Conservation (phyloP, 2,329 filamentous ascomycete species). For the Ophiosphaerella narmari region DNA sequence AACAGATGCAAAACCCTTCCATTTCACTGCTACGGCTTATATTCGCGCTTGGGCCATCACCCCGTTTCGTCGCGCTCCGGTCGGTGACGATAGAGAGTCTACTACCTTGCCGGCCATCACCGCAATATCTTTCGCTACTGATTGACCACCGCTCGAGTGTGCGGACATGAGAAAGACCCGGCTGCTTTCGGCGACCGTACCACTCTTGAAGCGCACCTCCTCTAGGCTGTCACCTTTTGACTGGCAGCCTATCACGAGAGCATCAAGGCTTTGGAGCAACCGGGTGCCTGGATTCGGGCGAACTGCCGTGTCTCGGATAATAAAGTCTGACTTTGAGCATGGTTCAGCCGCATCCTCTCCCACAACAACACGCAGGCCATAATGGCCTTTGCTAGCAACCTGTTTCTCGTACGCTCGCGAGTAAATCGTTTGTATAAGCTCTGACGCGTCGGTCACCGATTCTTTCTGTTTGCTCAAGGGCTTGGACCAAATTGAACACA, state of each 20-base stretch:
- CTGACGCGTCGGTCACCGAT: slow-evolving; percentile 28
- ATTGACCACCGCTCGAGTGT: slow-evolving; percentile 38
- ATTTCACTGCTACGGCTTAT: slow-evolving; percentile 8
- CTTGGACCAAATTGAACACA: slow-evolving; percentile 45
- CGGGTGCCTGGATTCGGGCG: slow-evolving; percentile 20
- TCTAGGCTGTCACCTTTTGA: slow-evolving; percentile 43
- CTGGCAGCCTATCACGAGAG: slow-evolving; percentile 41
- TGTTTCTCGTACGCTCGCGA: slow-evolving; percentile 43
- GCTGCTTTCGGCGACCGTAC: slow-evolving; percentile 32
- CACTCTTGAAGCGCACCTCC: slow-evolving; percentile 46
- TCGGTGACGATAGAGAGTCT: slow-evolving; percentile 22
- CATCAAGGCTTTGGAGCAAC: slow-evolving; percentile 36
- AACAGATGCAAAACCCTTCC: too few species aligned
- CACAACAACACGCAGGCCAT: slow-evolving; percentile 31
- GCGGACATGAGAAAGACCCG: slow-evolving; percentile 41
- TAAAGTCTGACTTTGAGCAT: slow-evolving; percentile 31
- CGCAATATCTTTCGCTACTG: slow-evolving; percentile 43
- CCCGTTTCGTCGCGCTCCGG: slow-evolving; percentile 17
- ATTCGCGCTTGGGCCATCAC: slow-evolving; percentile 40
- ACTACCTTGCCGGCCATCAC: slow-evolving; percentile 41
- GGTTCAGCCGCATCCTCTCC: slow-evolving; percentile 31
- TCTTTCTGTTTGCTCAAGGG: slow-evolving; percentile 26
- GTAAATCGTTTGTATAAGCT: slow-evolving; percentile 41
- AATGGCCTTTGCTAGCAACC: slow-evolving; percentile 39
- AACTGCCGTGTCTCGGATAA: slow-evolving; percentile 34